These are phyloP conservation scores for Bifiguratus adelaidae DNA, from an alignment of 192 early-diverging fungal species.

Conservation along the genomic window DNA sequence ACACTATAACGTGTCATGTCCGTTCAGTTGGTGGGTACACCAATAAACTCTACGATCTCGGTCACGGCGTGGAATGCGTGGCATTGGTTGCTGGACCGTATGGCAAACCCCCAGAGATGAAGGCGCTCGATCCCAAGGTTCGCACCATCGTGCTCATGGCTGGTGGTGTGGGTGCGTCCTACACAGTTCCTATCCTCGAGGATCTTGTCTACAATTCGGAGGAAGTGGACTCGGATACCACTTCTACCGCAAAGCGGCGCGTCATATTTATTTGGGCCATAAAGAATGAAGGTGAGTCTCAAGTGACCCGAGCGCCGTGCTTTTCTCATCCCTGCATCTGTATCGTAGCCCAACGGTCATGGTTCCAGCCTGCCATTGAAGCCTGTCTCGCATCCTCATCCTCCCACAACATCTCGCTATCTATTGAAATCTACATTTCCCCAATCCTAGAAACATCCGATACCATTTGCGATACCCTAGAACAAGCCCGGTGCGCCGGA, in stretches of 20 bases:
- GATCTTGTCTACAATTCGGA: background rate
- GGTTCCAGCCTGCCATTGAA: too few relatives aligned
- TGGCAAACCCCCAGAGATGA: slow-evolving; percentile 12
- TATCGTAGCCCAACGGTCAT: too few relatives aligned
- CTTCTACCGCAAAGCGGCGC: background rate
- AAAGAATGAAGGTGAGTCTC: background rate
- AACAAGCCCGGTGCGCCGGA: too few relatives aligned
- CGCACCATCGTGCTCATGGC: slow-evolving; percentile 5
- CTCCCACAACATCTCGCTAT: too few relatives aligned
- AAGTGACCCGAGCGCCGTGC: too few relatives aligned
- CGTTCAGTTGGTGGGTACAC: slow-evolving; percentile 31
- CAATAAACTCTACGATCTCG: slow-evolving; percentile 13
- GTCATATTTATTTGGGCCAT: background rate
- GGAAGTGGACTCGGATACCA: background rate
- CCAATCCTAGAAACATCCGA: too few relatives aligned
- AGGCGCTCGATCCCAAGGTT: background rate
- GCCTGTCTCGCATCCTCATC: too few relatives aligned
- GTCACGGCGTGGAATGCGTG: slow-evolving; percentile 16
- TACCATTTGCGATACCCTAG: too few relatives aligned
- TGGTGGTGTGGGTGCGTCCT: background rate
- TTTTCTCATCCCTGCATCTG: too few relatives aligned
- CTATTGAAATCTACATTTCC: too few relatives aligned
- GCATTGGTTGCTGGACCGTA: slow-evolving; percentile 33
- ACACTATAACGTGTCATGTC: slow-evolving; percentile 19
- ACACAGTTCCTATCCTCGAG: background rate